Conservation (phyloP, 139 green algal genomes). For the Micromonas pusilla region DNA sequence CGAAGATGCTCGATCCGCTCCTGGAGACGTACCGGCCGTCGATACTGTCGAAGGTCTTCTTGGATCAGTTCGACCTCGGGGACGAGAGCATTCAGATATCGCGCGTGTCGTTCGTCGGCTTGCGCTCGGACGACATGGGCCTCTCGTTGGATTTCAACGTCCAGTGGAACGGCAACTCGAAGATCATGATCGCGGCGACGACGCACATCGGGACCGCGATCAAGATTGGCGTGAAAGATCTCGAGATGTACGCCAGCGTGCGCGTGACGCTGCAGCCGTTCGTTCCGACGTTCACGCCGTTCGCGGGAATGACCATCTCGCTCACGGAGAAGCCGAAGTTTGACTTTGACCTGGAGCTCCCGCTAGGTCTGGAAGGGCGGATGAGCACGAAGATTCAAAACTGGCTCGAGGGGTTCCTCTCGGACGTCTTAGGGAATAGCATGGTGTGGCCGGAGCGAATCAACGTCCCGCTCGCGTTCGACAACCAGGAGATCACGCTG, state of each 20-base stretch:
- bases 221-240: slow-evolving; percentile 9
- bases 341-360: background rate
- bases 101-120: background rate
- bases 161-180: background rate
- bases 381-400: background rate
- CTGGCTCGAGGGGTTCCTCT: background rate
- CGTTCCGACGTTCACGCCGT: background rate
- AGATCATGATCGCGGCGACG: background rate
- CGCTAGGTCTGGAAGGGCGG: background rate
- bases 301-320: background rate
- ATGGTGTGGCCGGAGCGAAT: slow-evolving; percentile 1
- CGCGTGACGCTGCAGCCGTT: background rate
- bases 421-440: background rate
- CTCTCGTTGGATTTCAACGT: background rate
- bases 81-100: background rate
- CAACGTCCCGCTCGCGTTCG: background rate
- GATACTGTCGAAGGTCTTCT: background rate
- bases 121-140: background rate
- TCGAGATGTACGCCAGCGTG: slow-evolving; percentile 9
- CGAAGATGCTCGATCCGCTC: background rate
- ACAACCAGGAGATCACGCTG: background rate
- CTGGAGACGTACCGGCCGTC: background rate
- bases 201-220: background rate
- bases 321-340: background rate
- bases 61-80: background rate